A percentile compares a stretch with the other conserved stretches of the same genome.
phyloP scores from a whole-genome alignment of 2,329 filamentous ascomycete genomes.

The Cladosporium sp. region DNA sequence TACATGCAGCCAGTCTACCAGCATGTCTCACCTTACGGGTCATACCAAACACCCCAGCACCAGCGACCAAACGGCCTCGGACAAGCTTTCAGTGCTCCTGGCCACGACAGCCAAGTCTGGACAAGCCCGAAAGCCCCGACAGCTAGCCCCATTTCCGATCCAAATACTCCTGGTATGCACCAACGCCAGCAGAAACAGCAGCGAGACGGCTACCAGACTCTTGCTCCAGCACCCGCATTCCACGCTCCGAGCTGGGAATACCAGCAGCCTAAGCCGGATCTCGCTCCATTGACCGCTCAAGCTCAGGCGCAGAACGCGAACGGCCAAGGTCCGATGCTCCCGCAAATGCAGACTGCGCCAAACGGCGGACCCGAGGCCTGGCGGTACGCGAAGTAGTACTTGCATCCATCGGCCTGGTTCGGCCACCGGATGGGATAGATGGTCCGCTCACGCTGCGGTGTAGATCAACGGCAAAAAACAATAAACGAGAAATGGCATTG shows the following conservation, averaged over 20 bases:
- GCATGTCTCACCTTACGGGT: constrained; percentile 1
- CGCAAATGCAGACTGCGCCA: constrained; percentile 23
- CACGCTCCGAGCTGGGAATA: not conserved
- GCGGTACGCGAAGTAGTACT: constrained; percentile 1
- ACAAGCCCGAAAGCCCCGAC: constrained; percentile 29
- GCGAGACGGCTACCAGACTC: constrained; percentile 6
- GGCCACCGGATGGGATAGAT: too few species aligned
- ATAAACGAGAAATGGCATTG: too few species aligned
- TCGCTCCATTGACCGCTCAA: constrained; percentile 4
- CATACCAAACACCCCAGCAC: constrained; percentile 5
- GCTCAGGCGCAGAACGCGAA: not conserved
- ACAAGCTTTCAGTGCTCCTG: not conserved
- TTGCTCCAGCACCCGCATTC: not conserved
- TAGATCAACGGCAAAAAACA: too few species aligned
- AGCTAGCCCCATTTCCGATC: constrained; percentile 28
- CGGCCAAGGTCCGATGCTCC: constrained; percentile 21
- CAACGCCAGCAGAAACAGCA: constrained; percentile 14
- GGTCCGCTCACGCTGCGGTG: too few species aligned
- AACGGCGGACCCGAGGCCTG: constrained; percentile 1
- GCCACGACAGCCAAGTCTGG: constrained; percentile 6
- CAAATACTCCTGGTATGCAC: constrained; percentile 20
- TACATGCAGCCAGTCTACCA: constrained; percentile 16
- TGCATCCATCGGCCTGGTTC: not conserved
- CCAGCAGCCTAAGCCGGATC: not conserved
- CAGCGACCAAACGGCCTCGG: constrained; percentile 15